phyloP scores from a whole-genome alignment of 1,284 basidiomycete species.

The Singerocomus inundabilis region DNA sequence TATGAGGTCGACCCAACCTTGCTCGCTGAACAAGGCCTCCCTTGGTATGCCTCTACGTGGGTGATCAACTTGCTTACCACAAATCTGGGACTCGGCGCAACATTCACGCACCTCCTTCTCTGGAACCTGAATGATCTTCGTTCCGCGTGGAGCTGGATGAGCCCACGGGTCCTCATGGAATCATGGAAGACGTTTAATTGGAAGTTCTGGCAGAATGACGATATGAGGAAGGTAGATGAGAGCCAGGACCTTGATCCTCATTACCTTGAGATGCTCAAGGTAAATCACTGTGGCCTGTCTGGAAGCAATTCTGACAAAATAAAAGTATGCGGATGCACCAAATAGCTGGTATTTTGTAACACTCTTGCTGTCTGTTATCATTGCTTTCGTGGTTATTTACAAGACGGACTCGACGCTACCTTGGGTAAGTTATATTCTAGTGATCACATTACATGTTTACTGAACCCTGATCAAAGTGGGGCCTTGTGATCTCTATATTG shows the following conservation, averaged over 20 bases:
- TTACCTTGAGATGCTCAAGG: constrained; percentile 54
- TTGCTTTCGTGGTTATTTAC: constrained; percentile 47
- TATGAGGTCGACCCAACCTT: constrained; percentile 46
- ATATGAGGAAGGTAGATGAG: constrained; percentile 34
- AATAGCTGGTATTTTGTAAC: constrained; percentile 46
- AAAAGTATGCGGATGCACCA: constrained; percentile 46
- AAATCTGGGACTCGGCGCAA: constrained; percentile 42
- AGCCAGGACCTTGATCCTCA: constrained; percentile 52
- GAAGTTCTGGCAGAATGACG: constrained; percentile 46
- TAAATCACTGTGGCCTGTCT: constrained; percentile 15
- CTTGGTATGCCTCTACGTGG: constrained; percentile 38
- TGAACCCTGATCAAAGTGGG: constrained; percentile 21
- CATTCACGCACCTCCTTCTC: constrained; percentile 50
- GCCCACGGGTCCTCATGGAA: constrained; percentile 24
- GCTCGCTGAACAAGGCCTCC: constrained; percentile 44
- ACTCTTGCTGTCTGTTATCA: constrained; percentile 38
- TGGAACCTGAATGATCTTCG: constrained; percentile 49
- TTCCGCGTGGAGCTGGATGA: constrained; percentile 45
- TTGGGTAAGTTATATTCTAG: constrained; percentile 41
- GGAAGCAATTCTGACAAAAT: background rate
- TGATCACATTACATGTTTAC: background rate
- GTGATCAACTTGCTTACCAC: constrained; percentile 35
- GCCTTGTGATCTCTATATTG: constrained; percentile 41
- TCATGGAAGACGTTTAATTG: constrained; percentile 38
- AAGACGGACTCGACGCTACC: constrained; percentile 50